phyloP scores from a whole-genome alignment of 148 eudicot genomes.

The Vaccinium macrocarpon region DNA sequence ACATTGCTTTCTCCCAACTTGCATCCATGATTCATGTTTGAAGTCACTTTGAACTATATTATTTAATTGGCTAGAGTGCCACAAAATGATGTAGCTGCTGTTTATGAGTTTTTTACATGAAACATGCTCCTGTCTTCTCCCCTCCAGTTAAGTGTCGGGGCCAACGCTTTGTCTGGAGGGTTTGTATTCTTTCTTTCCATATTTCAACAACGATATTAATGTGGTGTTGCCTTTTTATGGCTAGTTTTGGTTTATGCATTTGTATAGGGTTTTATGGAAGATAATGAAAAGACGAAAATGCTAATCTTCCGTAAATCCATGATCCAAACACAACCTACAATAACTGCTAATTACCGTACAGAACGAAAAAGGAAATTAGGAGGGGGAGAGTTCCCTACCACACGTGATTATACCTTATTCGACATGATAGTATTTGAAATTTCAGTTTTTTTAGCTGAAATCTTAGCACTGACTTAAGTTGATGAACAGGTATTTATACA shows the following conservation, averaged over 20 bases:
- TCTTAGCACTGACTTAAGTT: neutral
- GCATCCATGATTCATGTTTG: neutral
- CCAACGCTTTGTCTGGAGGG: neutral
- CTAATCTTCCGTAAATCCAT: no score
- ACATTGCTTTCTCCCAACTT: neutral
- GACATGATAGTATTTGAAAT: neutral
- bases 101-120: neutral
- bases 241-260: no score
- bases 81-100: neutral
- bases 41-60: neutral
- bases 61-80: neutral
- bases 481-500: constrained; percentile 69
- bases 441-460: neutral
- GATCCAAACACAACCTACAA: no score
- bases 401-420: neutral
- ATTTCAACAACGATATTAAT: neutral
- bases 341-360: neutral
- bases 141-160: neutral
- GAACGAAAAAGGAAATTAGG: neutral
- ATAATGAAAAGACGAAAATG: no score
- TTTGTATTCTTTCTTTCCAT: neutral
- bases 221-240: neutral
- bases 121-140: neutral
- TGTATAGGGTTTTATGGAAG: no score
- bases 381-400: neutral